These are phyloP conservation scores for Fusarium tricinctum DNA, from an alignment of 2,329 filamentous ascomycete genomes.

Conservation along the genomic window DNA sequence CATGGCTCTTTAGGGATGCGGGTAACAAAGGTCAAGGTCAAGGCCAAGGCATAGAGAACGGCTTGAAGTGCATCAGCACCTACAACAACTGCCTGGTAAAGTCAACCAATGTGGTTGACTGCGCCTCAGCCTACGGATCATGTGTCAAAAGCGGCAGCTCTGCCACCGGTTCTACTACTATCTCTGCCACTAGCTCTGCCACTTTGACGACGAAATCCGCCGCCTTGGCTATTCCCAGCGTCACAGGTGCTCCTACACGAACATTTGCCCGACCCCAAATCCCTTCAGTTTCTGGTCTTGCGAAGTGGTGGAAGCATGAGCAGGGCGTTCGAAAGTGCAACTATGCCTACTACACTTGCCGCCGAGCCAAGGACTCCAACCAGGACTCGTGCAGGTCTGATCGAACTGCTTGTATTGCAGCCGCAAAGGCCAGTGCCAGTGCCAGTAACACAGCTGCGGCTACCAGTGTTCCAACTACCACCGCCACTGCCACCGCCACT, in stretches of 20 bases:
- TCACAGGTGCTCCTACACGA: neutral
- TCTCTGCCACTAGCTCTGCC: neutral
- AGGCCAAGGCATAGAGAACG: neutral
- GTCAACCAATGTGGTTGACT: conserved; percentile 2
- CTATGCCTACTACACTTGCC: conserved; percentile 13
- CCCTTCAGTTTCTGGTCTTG: neutral
- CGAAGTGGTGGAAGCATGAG: neutral
- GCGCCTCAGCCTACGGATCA: conserved; percentile 12
- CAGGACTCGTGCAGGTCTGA: conserved; percentile 5
- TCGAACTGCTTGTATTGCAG: conserved; percentile 1
- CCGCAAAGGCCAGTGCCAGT: neutral
- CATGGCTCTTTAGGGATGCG: conserved; percentile 14
- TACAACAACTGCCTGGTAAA: conserved; percentile 22
- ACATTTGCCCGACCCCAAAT: neutral
- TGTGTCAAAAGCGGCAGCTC: conserved; percentile 6
- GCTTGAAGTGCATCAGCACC: conserved; percentile 21
- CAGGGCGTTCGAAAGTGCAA: conserved; percentile 1
- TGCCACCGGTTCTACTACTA: neutral
- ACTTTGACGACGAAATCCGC: neutral
- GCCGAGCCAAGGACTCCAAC: conserved; percentile 2
- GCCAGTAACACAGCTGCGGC: neutral
- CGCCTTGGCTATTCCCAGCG: neutral
- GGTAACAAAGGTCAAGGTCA: neutral
- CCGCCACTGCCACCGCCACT: neutral
- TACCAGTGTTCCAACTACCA: neutral